These are phyloP conservation scores for Hypoxylon rickii DNA, from an alignment of 495 filamentous ascomycete genomes.

Conservation along the genomic window DNA sequence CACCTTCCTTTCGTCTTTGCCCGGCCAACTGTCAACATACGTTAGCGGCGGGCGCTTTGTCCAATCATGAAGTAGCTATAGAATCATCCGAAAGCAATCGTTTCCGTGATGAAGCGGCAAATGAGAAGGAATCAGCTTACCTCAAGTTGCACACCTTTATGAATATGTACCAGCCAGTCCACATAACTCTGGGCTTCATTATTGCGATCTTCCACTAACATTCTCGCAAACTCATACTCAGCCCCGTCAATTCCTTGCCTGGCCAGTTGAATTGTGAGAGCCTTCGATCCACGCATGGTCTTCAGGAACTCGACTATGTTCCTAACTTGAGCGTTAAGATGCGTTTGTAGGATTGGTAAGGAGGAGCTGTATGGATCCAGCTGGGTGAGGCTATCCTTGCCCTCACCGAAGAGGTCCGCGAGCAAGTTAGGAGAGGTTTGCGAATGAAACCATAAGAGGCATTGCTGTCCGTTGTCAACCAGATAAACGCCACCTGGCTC, in stretches of 20 bases:
- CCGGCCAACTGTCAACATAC: constrained; percentile 28
- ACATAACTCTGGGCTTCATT: constrained; percentile 98
- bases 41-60: constrained; percentile 12
- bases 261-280: constrained; percentile 85
- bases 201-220: constrained; percentile 92
- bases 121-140: constrained; percentile 47
- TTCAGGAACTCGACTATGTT: constrained; percentile 89
- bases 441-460: constrained; percentile 89
- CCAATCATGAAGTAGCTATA: not conserved
- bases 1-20: constrained; percentile 33
- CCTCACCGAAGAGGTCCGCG: constrained; percentile 86
- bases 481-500: constrained; percentile 97
- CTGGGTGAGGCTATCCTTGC: constrained; percentile 66
- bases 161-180: constrained; percentile 96
- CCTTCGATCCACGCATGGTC: constrained; percentile 81
- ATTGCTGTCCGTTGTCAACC: constrained; percentile 93
- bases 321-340: constrained; percentile 91
- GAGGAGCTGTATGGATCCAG: constrained; percentile 80
- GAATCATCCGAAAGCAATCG: constrained; percentile 3
- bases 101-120: too few species aligned
- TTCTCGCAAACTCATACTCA: constrained; percentile 92
- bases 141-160: constrained; percentile 90
- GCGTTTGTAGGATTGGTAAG: constrained; percentile 82
- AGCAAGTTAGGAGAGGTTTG: constrained; percentile 78
- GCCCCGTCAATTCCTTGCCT: constrained; percentile 92